A percentile compares a stretch with the other conserved stretches of the same genome.
phyloP scores from a whole-genome alignment of 495 filamentous ascomycete species.

The Cryomyces minteri region DNA sequence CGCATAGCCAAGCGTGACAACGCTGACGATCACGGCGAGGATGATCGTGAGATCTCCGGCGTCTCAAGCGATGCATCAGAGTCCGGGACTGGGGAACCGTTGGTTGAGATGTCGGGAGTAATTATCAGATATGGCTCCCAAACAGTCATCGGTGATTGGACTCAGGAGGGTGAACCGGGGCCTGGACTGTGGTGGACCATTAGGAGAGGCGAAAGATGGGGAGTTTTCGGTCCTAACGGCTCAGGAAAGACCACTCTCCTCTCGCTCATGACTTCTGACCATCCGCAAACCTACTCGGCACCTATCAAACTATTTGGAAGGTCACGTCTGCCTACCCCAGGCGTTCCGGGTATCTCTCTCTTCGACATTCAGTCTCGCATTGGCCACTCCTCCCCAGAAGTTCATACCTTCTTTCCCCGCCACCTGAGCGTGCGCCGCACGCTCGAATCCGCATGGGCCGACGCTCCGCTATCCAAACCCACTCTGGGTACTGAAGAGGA shows the following conservation, averaged over 20 bases:
- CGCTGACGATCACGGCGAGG: no score
- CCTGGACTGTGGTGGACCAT: slow-evolving; percentile 69
- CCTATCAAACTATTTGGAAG: slow-evolving; percentile 75
- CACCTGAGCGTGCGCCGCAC: slow-evolving; percentile 54
- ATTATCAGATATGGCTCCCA: slow-evolving; percentile 63
- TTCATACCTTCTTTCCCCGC: slow-evolving; percentile 81
- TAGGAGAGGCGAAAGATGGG: slow-evolving; percentile 71
- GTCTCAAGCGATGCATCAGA: no score
- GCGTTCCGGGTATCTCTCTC: slow-evolving; percentile 58
- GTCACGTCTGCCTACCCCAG: slow-evolving; percentile 55
- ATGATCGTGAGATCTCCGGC: no score
- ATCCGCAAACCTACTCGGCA: slow-evolving; percentile 81
- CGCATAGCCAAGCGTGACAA: no score
- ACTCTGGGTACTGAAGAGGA: slow-evolving; percentile 33
- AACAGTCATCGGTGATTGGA: slow-evolving; percentile 60
- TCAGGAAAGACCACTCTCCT: slow-evolving; percentile 86
- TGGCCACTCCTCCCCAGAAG: slow-evolving; percentile 83
- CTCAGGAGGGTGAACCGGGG: slow-evolving; percentile 29
- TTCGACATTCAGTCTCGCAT: slow-evolving; percentile 84
- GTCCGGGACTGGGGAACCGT: slow-evolving; percentile 25
- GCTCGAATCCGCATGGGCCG: slow-evolving; percentile 72
- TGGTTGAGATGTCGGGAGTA: slow-evolving; percentile 78
- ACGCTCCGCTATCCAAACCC: slow-evolving; percentile 62
- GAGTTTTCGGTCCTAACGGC: slow-evolving; percentile 78
- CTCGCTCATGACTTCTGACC: slow-evolving; percentile 84